These are phyloP conservation scores for Vitis riparia DNA, from an alignment of 164 flowering plant species.

Conservation along the genomic window DNA sequence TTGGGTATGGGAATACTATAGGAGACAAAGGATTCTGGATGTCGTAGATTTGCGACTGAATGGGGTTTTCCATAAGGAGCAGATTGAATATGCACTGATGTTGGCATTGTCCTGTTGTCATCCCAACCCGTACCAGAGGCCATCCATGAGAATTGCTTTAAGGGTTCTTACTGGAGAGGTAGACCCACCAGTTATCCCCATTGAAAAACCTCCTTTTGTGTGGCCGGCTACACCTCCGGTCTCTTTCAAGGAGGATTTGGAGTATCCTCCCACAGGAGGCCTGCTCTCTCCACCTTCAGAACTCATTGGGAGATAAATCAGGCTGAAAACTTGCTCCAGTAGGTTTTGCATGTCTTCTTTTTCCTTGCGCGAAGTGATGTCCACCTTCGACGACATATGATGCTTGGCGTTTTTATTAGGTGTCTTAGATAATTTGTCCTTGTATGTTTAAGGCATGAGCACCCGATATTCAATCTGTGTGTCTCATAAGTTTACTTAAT, in stretches of 20 bases:
- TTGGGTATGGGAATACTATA: slow-evolving; percentile 44
- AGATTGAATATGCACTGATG: slow-evolving; percentile 26
- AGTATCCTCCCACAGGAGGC: not conserved
- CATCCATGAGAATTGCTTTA: slow-evolving; percentile 41
- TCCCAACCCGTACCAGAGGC: slow-evolving; percentile 56
- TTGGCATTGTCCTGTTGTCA: slow-evolving; percentile 59
- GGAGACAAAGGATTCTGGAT: slow-evolving; percentile 18
- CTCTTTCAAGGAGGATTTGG: slow-evolving; percentile 11
- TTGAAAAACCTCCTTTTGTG: slow-evolving; percentile 44
- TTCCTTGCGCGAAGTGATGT: no score
- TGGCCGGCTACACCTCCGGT: slow-evolving; percentile 44
- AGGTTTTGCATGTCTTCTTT: no score
- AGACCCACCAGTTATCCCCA: slow-evolving; percentile 35
- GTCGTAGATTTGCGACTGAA: slow-evolving; percentile 35
- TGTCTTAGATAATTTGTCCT: no score
- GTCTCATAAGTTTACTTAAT: no score
- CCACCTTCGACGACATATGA: no score
- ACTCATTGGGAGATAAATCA: slow-evolving; percentile 35
- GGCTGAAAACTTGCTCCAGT: not conserved
- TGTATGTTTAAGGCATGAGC: no score
- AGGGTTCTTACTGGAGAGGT: slow-evolving; percentile 52
- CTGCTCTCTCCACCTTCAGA: slow-evolving; percentile 23
- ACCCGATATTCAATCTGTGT: no score
- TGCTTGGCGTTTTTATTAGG: no score
- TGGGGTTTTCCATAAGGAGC: slow-evolving; percentile 19